Percentiles rank a stretch among this genome's conserved stretches.
These are phyloP conservation scores for Schrenkiella parvula DNA, from an alignment of 345 rosid species.

Conservation along the genomic window DNA sequence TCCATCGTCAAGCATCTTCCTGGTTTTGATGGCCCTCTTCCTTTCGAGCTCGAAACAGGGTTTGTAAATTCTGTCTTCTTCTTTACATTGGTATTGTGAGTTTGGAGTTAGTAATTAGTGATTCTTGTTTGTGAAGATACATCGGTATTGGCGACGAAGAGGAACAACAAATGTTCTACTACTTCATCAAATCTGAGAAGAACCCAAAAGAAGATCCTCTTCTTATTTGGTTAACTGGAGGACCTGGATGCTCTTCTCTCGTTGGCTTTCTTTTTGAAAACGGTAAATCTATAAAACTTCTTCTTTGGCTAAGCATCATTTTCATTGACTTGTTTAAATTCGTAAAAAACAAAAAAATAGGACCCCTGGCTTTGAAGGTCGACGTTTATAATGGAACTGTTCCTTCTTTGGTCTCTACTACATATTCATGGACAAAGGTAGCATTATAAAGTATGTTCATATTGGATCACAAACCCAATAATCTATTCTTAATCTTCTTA, in stretches of 20 bases:
- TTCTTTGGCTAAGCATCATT: background rate
- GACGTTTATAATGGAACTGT: background rate
- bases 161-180: slow-evolving; percentile 19
- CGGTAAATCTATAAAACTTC: background rate
- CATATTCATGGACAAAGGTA: too few relatives aligned
- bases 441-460: background rate
- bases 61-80: background rate
- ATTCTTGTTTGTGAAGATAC: background rate
- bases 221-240: too few relatives aligned
- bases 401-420: too few relatives aligned
- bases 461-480: background rate
- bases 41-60: too few relatives aligned
- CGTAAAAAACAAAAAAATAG: background rate
- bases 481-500: background rate
- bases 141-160: slow-evolving; percentile 11
- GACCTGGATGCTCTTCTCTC: slow-evolving; percentile 34
- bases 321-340: background rate
- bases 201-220: too few relatives aligned
- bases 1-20: too few relatives aligned
- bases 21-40: too few relatives aligned
- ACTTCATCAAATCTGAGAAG: too few relatives aligned
- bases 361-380: background rate
- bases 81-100: background rate
- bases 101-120: background rate
- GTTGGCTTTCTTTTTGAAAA: slow-evolving; percentile 14